Evolutionary conservation across 2,329 filamentous ascomycete genomes (phyloP), one percentile per base, ranked within the genome.

Genomic region (Malbranchea zuffiana): DNA sequence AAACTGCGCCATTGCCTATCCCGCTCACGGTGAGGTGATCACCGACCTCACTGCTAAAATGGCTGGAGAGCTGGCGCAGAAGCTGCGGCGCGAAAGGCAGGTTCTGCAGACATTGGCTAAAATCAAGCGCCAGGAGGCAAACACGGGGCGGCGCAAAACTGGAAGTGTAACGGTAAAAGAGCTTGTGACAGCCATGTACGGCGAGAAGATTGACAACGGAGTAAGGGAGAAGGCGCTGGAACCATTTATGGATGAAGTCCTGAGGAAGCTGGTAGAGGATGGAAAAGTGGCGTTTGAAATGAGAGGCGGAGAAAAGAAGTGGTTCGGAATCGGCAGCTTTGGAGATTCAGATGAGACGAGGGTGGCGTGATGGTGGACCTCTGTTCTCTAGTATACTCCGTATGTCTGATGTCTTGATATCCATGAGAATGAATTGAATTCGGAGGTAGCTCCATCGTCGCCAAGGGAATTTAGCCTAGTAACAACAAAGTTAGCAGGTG

Each of bases 11-110:
- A 67, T 74, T 32, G 84, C 78, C 2, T 96, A 94, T 55, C 88
- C 90, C 0, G 88, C 82, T 3, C 90, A 98, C 51, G 90, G 90
- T 0, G 71, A 78, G 0, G 74, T 88, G 2, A 68, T 95, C 13
- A 71, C 77, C 21, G 71, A 88, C 43, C 83, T 82, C 0, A 72
- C 68, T 12, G 65, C 62, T 17, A 87, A 76, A 54, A 80, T 96
- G 35, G 49, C 63, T 16, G 83, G 93, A 57, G 96, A 96, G 54
- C 82, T 95, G 46, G n/a, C 27, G 8, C 18, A 13, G 13, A 29
- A 51, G n/a, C 66, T 66, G 44, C 42, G 59, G 3, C 58, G 66
- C 0, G 67, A 69, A 46, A 42, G 38, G 16, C 62, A 65, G 43
- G 51, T 65, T 3, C 31, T 66, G 21, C 33, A 48, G 17, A 52